Base-by-base conservation (phyloP, 192 early-diverging fungal species). In the Entrophospora sp. region DNA sequence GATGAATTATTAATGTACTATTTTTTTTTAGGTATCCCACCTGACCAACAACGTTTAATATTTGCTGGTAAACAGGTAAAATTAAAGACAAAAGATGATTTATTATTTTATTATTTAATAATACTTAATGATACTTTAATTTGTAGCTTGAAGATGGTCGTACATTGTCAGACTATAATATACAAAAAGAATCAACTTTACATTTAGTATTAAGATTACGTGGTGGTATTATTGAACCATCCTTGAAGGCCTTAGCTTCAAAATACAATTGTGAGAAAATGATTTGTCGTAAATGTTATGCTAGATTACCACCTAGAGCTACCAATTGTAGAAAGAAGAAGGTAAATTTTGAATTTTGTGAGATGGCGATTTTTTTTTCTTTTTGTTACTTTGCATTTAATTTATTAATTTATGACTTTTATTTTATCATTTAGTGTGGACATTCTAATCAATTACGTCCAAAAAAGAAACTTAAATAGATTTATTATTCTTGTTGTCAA, bases 301-400 rank as follows among this genome's bases (percentile, higher is more conserved):
- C 97, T 71, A 92, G 95, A 77, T 90, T 99, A 68, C 97, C 97
- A 58, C 92, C 92, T 64, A 91, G 95, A 81, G 97, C 97, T 70
- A 97, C 94, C 80, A 99, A 99, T 91, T 99, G 97, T 87, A 88
- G 97, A 73, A 99, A 99, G 94, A 96, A 92, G 89, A 98, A 98
- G 64, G 64, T 66, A 40, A n/a, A n/a, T n/a, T n/a, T n/a, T n/a
- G n/a, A n/a, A n/a, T n/a, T n/a, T n/a, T n/a, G n/a, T n/a, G n/a
- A n/a, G n/a, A n/a, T n/a, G n/a, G n/a, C n/a, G n/a, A n/a, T n/a
- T n/a, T n/a, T n/a, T n/a, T n/a, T n/a, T n/a, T n/a, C n/a, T n/a
- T n/a, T n/a, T n/a, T n/a, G n/a, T n/a, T n/a, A n/a, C n/a, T n/a
- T n/a, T n/a, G n/a, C n/a, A n/a, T n/a, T n/a, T n/a, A n/a, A n/a